These are phyloP conservation scores for Jaltomata sinuosa DNA, from an alignment of 257 asterid species.

Conservation along the genomic window DNA sequence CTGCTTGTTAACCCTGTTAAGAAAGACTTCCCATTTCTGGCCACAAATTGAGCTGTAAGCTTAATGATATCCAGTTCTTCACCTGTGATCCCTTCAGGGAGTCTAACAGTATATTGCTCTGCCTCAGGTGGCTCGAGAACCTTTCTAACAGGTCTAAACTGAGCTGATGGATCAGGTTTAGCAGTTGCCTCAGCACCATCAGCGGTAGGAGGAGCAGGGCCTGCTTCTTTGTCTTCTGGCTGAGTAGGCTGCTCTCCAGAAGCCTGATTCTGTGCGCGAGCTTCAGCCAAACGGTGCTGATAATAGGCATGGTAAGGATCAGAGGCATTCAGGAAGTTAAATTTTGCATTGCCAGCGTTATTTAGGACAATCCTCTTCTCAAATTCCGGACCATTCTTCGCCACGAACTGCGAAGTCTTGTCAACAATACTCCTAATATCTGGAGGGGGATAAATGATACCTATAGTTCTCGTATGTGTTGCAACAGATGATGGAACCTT, in stretches of 20 bases:
- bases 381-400: constrained; percentile 75
- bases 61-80: constrained; percentile 87
- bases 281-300: constrained; percentile 78
- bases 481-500: constrained; percentile 53
- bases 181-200: constrained; percentile 40
- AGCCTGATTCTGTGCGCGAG: constrained; percentile 61
- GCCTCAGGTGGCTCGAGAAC: constrained; percentile 94
- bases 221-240: constrained; percentile 33
- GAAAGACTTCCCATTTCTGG: constrained; percentile 80
- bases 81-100: constrained; percentile 90
- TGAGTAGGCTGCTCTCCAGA: constrained; percentile 34
- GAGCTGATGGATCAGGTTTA: constrained; percentile 68
- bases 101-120: constrained; percentile 78
- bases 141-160: constrained; percentile 50
- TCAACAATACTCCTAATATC: constrained; percentile 86
- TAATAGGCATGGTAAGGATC: constrained; percentile 93
- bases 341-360: constrained; percentile 75
- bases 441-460: constrained; percentile 83
- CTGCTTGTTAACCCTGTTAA: constrained; percentile 82
- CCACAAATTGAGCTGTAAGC: constrained; percentile 95
- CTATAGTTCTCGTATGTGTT: constrained; percentile 78
- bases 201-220: constrained; percentile 21
- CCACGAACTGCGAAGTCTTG: constrained; percentile 77
- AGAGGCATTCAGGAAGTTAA: constrained; percentile 60
- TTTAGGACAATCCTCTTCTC: constrained; percentile 65